Evolutionary conservation across 2,329 filamentous ascomycete species (phyloP).

Genomic region (Rhynchosporium secalis): DNA sequence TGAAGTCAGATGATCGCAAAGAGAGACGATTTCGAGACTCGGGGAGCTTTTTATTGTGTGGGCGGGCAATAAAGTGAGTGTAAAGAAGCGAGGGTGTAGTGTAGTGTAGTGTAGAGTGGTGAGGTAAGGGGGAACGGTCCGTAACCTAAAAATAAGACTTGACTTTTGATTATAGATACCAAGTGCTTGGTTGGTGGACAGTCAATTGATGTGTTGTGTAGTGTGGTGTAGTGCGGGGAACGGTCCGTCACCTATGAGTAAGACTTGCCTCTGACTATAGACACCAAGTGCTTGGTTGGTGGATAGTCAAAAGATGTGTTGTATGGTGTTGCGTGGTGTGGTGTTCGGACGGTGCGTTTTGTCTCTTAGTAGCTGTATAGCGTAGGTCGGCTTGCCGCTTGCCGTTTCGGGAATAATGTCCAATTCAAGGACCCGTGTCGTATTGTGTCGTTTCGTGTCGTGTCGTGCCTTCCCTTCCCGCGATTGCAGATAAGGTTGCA

Average conservation of each 20-base stretch:
- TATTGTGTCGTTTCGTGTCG: constrained; percentile 1
- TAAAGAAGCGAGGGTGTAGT: constrained; percentile 15
- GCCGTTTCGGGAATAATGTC: constrained; percentile 14
- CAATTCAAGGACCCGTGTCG: constrained; percentile 22
- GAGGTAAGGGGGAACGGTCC: constrained; percentile 21
- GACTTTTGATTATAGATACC: not conserved
- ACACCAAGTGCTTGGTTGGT: constrained; percentile 2
- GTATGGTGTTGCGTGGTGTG: not conserved
- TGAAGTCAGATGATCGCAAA: not conserved
- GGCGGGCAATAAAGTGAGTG: not conserved
- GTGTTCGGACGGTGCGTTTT: constrained; percentile 19
- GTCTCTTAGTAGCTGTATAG: constrained; percentile 14
- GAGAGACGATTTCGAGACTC: not conserved
- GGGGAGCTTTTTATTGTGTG: not conserved
- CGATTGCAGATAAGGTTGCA: constrained; percentile 21
- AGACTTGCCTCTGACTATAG: not conserved
- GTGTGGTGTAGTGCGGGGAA: constrained; percentile 10
- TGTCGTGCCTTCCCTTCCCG: constrained; percentile 32
- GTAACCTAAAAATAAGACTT: constrained; percentile 19
- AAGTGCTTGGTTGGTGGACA: constrained; percentile 13
- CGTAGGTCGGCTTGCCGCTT: constrained; percentile 18
- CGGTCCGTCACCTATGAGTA: constrained; percentile 23
- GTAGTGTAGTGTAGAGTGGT: not conserved
- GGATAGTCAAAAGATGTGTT: constrained; percentile 14
- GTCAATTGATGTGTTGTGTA: constrained; percentile 7